phyloP scores from a whole-genome alignment of 257 asterid species.

The Cruciata laevipes region DNA sequence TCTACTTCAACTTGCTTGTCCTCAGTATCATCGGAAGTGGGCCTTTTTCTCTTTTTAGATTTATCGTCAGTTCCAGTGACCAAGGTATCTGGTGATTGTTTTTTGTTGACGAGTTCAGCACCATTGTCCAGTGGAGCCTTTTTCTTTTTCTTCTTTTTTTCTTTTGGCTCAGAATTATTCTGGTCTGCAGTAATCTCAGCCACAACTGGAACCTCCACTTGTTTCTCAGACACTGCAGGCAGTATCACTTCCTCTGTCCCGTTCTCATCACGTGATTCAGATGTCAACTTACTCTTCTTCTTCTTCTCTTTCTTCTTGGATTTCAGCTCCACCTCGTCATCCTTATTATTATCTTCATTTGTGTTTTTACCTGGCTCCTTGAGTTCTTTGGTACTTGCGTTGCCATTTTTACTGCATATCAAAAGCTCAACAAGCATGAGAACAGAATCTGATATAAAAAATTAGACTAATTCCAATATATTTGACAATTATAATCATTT shows the following conservation, averaged over 20 bases:
- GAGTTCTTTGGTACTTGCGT: conserved; percentile 16
- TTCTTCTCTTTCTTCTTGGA: conserved; percentile 26
- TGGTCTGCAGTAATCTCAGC: conserved; percentile 1
- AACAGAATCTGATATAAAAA: conserved; percentile 8
- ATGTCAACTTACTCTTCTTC: conserved; percentile 29
- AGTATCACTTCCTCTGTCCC: conserved; percentile 1
- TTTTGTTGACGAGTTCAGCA: conserved; percentile 6
- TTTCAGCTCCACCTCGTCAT: conserved; percentile 16
- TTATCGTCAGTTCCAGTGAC: conserved; percentile 36
- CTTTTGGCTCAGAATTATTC: conserved; percentile 12
- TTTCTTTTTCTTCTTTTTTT: conserved; percentile 17
- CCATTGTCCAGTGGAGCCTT: conserved; percentile 10
- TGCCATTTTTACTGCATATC: conserved; percentile 37
- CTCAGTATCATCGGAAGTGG: conserved; percentile 39
- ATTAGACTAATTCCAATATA: background rate
- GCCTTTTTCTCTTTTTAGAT: conserved; percentile 68
- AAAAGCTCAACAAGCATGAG: conserved; percentile 28
- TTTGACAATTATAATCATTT: background rate
- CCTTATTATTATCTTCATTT: background rate
- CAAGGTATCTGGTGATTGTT: conserved; percentile 23
- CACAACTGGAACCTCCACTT: conserved; percentile 2
- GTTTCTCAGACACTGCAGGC: conserved; percentile 1
- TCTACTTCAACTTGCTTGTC: conserved; percentile 30
- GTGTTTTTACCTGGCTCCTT: conserved; percentile 36
- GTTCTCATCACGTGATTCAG: conserved; percentile 21